phyloP scores from a whole-genome alignment of 352 stramenopile species.

The Phytopythium oedochilum region DNA sequence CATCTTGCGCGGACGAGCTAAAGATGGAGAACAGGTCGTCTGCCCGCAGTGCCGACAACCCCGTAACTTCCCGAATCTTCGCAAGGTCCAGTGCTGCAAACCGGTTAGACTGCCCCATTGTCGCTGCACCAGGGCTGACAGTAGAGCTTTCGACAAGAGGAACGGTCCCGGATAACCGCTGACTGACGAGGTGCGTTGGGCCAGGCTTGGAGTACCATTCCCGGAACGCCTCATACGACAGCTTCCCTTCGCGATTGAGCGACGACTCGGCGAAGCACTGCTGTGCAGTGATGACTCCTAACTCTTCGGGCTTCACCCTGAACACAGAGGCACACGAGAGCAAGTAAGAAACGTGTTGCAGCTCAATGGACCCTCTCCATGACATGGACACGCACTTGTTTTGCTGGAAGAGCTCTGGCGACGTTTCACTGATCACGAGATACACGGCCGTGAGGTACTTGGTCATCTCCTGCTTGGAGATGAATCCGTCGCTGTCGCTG shows the following conservation, averaged over 20 bases:
- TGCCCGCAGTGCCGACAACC: conserved; percentile 39
- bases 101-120: background rate
- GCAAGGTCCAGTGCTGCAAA: conserved; percentile 1
- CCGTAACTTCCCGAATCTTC: conserved; percentile 47
- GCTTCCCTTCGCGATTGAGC: conserved; percentile 54
- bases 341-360: background rate
- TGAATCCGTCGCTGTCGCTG: conserved; percentile 75
- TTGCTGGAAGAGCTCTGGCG: conserved; percentile 64
- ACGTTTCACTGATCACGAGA: conserved; percentile 65
- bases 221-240: conserved; percentile 73
- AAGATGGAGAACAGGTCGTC: conserved; percentile 63
- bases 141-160: background rate
- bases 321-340: background rate
- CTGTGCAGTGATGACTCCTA: conserved; percentile 59
- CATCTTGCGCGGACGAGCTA: conserved; percentile 19
- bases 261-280: conserved; percentile 75
- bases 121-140: background rate
- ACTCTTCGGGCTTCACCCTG: conserved; percentile 57
- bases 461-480: conserved; percentile 81
- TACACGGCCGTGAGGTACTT: conserved; percentile 86
- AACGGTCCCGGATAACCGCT: background rate
- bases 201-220: conserved; percentile 75
- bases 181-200: conserved; percentile 33
- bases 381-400: conserved; percentile 38
- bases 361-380: background rate